Base-by-base conservation (phyloP, 345 rosid species). In the Kernera saxatilis region DNA sequence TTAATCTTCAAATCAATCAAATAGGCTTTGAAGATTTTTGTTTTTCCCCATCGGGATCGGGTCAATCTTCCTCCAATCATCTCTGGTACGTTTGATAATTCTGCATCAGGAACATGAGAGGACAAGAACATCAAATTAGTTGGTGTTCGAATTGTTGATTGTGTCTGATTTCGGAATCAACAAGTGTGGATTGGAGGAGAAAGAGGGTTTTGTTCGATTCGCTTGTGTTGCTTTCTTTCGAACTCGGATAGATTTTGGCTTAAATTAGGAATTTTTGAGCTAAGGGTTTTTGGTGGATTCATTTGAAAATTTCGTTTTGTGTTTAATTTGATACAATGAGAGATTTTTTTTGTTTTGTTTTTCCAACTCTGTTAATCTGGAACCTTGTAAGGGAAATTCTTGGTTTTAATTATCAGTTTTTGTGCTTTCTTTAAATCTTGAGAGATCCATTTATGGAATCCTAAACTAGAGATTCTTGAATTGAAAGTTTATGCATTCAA, bases 31-130 rank as follows among this genome's bases (percentile, higher is more conserved):
- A 70, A 26, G 30, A 17, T n/a, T 30, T 7, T 4, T 2, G 4
- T 48, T 32, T 10, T 3, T n/a, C 67, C 15, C 71, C 17, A 37
- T 73, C 60, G 53, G 14, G 72, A 56, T 73, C 66, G 25, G 18
- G 26, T 56, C 59, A 36, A 46, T 52, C 75, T 50, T 40, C 62
- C 62, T 64, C 39, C 17, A 54, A 2, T 64, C 57, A 40, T 64
- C 71, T 72, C 71, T 72, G 51, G 71, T 73, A 55, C 65, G 66
- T 64, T 54, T 45, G 25, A 26, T 25, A 6, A 39, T 50, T 26
- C 19, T 14, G 3, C 3, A 71, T 71, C 57, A 43, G 5, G 9
- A 61, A 27, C 21, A 27, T 8, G 21, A 35, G 14, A 48, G 6
- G 11, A 5, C 44, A 15, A 45, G 7, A 58, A 29, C 19, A 23